phyloP scores from a whole-genome alignment of 1,139 yeast species.

The Nakaseomyces glabratus region DNA sequence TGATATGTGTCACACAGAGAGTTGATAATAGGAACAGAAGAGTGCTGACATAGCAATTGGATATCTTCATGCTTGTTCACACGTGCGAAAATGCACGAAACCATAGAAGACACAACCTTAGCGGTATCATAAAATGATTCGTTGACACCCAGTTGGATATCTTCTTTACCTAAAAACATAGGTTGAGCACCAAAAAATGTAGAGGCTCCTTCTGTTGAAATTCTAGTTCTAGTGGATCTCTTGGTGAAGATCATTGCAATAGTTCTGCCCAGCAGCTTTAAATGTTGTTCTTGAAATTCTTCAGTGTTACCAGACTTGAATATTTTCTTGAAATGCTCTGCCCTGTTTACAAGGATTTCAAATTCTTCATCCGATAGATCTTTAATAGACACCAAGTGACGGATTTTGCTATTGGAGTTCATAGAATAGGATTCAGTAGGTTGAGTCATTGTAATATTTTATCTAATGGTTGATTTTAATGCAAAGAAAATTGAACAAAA shows the following conservation, averaged over 20 bases:
- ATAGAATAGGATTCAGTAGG: not conserved
- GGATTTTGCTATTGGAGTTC: conserved; percentile 20
- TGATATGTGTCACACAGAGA: conserved; percentile 89
- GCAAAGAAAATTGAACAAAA: no score
- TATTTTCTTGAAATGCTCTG: conserved; percentile 48
- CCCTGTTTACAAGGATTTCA: conserved; percentile 55
- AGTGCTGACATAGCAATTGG: conserved; percentile 60
- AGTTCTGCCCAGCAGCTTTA: conserved; percentile 65
- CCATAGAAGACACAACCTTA: conserved; percentile 86
- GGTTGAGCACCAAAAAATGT: conserved; percentile 92
- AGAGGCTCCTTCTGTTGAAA: conserved; percentile 92
- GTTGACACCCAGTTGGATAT: conserved; percentile 90
- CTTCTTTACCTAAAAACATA: conserved; percentile 92
- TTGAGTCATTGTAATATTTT: conserved; percentile 6
- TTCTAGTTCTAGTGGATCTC: conserved; percentile 90
- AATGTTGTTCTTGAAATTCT: conserved; percentile 41
- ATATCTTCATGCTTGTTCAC: conserved; percentile 81
- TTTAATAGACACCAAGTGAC: conserved; percentile 73
- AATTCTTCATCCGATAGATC: conserved; percentile 68
- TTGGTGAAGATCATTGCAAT: conserved; percentile 79
- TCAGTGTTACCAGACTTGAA: conserved; percentile 43
- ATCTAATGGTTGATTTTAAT: no score
- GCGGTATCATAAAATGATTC: conserved; percentile 85
- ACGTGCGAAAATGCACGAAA: conserved; percentile 91
- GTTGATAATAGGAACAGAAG: conserved; percentile 84